These are phyloP conservation scores for Coleophoma cylindrospora DNA, from an alignment of 2,329 filamentous ascomycete species.

Conservation along the genomic window DNA sequence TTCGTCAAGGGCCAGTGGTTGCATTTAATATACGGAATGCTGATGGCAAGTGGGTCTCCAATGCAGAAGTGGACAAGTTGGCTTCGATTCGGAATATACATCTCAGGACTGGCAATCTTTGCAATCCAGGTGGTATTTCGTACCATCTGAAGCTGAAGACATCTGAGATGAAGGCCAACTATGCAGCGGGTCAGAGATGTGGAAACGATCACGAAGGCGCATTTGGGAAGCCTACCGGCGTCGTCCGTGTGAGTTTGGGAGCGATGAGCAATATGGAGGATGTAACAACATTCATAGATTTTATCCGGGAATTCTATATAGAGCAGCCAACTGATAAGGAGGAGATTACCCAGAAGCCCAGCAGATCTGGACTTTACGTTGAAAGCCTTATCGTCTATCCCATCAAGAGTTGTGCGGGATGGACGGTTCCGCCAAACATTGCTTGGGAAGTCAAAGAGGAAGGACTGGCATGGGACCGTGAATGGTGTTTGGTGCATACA, in stretches of 20 bases:
- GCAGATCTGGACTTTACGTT: constrained; percentile 37
- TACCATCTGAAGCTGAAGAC: constrained; percentile 64
- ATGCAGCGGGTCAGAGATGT: constrained; percentile 78
- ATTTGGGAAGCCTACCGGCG: constrained; percentile 78
- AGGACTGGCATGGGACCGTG: constrained; percentile 88
- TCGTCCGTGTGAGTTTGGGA: constrained; percentile 79
- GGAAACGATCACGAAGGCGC: constrained; percentile 65
- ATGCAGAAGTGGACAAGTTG: constrained; percentile 80
- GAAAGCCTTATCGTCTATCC: constrained; percentile 74
- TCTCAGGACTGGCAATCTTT: constrained; percentile 80
- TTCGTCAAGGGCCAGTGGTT: constrained; percentile 62
- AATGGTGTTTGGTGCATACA: constrained; percentile 91
- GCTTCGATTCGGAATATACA: constrained; percentile 76
- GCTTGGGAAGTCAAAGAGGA: constrained; percentile 76
- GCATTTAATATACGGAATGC: constrained; percentile 76
- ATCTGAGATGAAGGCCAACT: constrained; percentile 80
- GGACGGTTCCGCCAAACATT: constrained; percentile 55
- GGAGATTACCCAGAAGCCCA: background rate
- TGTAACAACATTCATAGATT: constrained; percentile 58
- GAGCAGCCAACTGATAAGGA: constrained; percentile 7
- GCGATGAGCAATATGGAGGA: constrained; percentile 81
- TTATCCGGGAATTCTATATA: constrained; percentile 63
- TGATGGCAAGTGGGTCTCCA: constrained; percentile 69
- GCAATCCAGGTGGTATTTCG: constrained; percentile 84
- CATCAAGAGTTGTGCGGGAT: constrained; percentile 90